A percentile compares a stretch with the other conserved stretches of the same genome.
phyloP scores from a whole-genome alignment of 306 rosid species.

The Ceratonia siliqua region DNA sequence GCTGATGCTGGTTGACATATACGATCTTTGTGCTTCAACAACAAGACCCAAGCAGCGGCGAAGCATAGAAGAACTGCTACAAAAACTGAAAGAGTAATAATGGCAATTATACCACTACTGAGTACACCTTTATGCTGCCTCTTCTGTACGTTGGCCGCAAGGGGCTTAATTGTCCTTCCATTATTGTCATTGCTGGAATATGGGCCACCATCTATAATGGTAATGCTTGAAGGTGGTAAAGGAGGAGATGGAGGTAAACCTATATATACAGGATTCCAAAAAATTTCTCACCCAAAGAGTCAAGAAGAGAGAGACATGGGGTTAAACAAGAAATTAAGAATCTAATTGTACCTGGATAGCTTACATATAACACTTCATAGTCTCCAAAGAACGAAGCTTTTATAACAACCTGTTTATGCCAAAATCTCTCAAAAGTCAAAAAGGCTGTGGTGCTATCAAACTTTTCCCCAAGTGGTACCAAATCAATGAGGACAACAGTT shows the following conservation, averaged over 20 bases:
- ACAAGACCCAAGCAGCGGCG: slow-evolving; percentile 55
- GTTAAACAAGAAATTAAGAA: background rate
- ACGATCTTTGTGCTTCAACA: slow-evolving; percentile 50
- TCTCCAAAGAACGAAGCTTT: slow-evolving; percentile 67
- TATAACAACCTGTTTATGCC: slow-evolving; percentile 69
- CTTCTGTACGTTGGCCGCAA: slow-evolving; percentile 68
- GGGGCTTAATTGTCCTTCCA: slow-evolving; percentile 63
- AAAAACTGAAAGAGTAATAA: slow-evolving; percentile 60
- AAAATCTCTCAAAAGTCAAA: slow-evolving; percentile 67
- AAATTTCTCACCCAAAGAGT: slow-evolving; percentile 30
- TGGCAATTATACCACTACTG: slow-evolving; percentile 55
- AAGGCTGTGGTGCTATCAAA: slow-evolving; percentile 76
- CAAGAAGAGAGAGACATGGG: background rate
- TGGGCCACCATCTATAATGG: slow-evolving; percentile 56
- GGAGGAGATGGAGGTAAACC: slow-evolving; percentile 91
- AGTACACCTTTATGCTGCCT: slow-evolving; percentile 52
- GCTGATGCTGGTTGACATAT: slow-evolving; percentile 42
- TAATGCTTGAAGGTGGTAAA: slow-evolving; percentile 53
- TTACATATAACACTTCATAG: slow-evolving; percentile 80
- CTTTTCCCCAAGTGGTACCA: slow-evolving; percentile 72
- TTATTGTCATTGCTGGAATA: slow-evolving; percentile 45
- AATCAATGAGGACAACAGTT: slow-evolving; percentile 70
- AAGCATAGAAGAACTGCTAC: slow-evolving; percentile 59
- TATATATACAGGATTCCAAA: slow-evolving; percentile 30
- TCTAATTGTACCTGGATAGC: slow-evolving; percentile 66